phyloP scores from a whole-genome alignment of 2,329 filamentous ascomycete genomes.

The Venturia aucupariae region DNA sequence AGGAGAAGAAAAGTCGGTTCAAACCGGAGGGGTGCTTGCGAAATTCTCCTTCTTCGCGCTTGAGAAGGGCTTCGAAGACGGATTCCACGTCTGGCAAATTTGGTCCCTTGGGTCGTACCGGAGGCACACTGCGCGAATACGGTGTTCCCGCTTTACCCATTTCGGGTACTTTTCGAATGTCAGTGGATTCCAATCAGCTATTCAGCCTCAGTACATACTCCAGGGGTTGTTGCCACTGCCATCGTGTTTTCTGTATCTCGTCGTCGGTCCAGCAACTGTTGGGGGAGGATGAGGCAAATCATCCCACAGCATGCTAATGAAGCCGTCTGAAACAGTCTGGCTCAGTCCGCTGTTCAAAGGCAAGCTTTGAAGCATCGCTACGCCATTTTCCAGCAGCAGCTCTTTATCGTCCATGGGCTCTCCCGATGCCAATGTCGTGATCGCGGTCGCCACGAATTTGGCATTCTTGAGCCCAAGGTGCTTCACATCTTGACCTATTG shows the following conservation, averaged over 20 bases:
- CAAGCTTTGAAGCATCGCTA: constrained; percentile 43
- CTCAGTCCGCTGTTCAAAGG: constrained; percentile 42
- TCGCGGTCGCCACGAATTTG: constrained; percentile 30
- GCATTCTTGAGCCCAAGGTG: constrained; percentile 32
- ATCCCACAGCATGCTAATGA: constrained; percentile 45
- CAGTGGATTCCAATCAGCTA: background rate
- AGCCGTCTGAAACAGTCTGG: constrained; percentile 38
- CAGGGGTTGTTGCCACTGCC: constrained; percentile 40
- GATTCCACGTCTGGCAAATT: constrained; percentile 40
- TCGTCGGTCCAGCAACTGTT: constrained; percentile 37
- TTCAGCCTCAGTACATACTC: constrained; percentile 17
- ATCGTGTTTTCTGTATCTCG: constrained; percentile 36
- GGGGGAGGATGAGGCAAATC: constrained; percentile 44
- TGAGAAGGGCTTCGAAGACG: constrained; percentile 38
- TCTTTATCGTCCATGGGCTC: constrained; percentile 40
- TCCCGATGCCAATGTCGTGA: constrained; percentile 36
- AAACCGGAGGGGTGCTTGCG: constrained; percentile 36
- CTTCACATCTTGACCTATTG: constrained; percentile 31
- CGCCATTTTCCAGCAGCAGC: constrained; percentile 41
- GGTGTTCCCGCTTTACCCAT: constrained; percentile 45
- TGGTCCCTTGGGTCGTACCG: constrained; percentile 38
- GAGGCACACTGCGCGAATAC: constrained; percentile 37
- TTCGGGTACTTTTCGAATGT: constrained; percentile 27
- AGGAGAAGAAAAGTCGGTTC: constrained; percentile 39
- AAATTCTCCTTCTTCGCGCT: constrained; percentile 31